A percentile compares a stretch with the other conserved stretches of the same genome.
phyloP scores from a whole-genome alignment of 257 asterid species.

The Salvia hispanica region DNA sequence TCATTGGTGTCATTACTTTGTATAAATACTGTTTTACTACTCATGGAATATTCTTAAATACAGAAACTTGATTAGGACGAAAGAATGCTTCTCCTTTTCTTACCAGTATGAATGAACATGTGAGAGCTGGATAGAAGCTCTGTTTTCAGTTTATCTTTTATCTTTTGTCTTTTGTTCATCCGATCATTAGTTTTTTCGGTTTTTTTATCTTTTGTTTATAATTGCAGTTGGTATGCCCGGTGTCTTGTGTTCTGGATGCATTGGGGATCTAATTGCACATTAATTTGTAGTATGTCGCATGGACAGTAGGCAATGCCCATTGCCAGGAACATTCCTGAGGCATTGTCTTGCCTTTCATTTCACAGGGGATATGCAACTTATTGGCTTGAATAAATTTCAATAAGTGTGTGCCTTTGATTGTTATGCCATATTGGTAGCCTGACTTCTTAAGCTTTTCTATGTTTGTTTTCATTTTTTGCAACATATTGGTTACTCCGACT shows the following conservation, averaged over 20 bases:
- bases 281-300: background rate
- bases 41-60: constrained; percentile 2
- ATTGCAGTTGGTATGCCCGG: too few relatives aligned
- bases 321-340: background rate
- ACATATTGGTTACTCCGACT: background rate
- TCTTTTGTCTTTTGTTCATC: background rate
- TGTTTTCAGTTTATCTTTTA: background rate
- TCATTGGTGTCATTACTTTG: constrained; percentile 1
- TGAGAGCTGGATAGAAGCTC: background rate
- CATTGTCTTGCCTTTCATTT: background rate
- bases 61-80: constrained; percentile 9
- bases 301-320: background rate
- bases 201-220: background rate
- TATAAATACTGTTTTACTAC: constrained; percentile 10
- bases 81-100: constrained; percentile 2
- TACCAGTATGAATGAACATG: background rate
- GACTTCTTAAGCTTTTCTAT: background rate
- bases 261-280: background rate
- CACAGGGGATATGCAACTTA: background rate
- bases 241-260: too few relatives aligned
- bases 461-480: background rate
- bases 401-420: background rate
- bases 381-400: background rate
- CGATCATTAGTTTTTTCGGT: background rate
- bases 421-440: background rate